Conservation (phyloP, 768 basidiomycete species). For the Pleurotus platypus region DNA sequence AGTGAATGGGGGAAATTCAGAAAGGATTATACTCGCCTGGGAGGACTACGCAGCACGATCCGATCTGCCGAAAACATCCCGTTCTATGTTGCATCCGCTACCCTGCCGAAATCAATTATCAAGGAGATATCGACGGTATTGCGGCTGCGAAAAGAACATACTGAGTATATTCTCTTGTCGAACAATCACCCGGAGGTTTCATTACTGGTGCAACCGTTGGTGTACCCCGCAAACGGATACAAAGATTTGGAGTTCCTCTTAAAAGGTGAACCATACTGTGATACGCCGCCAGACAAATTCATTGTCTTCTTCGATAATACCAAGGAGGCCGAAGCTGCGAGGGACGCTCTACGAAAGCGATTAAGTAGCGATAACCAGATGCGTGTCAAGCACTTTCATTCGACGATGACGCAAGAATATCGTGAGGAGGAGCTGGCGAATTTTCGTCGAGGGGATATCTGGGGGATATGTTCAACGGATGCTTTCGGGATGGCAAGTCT, state of each 20-base stretch:
- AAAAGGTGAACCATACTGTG: slow-evolving; percentile 1
- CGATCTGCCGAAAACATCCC: too few species aligned
- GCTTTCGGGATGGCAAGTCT: slow-evolving; percentile 27
- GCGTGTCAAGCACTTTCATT: slow-evolving; percentile 22
- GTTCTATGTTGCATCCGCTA: too few species aligned
- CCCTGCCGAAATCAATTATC: slow-evolving; percentile 8
- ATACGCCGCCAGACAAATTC: slow-evolving; percentile 13
- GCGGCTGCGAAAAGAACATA: neutral
- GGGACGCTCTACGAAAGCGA: slow-evolving; percentile 10
- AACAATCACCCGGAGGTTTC: slow-evolving; percentile 17
- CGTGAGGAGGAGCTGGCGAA: slow-evolving; percentile 13
- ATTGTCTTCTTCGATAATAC: slow-evolving; percentile 24
- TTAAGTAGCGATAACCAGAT: slow-evolving; percentile 8
- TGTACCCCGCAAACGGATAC: slow-evolving; percentile 9
- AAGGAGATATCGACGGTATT: slow-evolving; percentile 12
- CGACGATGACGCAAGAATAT: slow-evolving; percentile 22
- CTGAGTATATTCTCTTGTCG: slow-evolving; percentile 9
- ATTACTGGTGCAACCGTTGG: slow-evolving; percentile 10
- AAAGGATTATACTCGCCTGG: too few species aligned
- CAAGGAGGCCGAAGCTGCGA: slow-evolving; percentile 14
- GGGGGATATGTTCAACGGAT: slow-evolving; percentile 21
- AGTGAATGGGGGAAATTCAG: neutral
- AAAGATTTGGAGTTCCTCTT: slow-evolving; percentile 13
- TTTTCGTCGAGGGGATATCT: slow-evolving; percentile 12
- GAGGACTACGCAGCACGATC: too few species aligned